Evolutionary conservation across 176 grass and related monocot genomes (phyloP), one percentile per base, ranked within the genome.

Genomic region (Carex scoparia): DNA sequence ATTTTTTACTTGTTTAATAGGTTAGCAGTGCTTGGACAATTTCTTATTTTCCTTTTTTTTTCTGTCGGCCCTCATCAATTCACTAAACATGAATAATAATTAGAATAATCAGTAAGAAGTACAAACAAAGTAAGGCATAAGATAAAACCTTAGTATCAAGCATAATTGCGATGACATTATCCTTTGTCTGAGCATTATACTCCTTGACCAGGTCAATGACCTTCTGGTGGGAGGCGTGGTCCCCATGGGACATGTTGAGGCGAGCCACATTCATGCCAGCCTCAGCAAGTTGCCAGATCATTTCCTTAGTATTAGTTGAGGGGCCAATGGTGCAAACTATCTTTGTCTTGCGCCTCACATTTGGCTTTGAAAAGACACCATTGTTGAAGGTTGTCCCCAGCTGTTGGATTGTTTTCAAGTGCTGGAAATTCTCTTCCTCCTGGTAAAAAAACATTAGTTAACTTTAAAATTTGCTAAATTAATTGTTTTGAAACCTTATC

Each of bases 271-370:
- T 99, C 91, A 94, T 99, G 70, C 93, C 93, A 54, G 93, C 68
- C 88, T 95, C 96, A 27, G 91, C 96, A 0, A 99, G 91, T 79
- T 91, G 90, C 90, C 96, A 91, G 88, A 95, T 95, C 96, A 99
- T 99, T 81, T 92, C 91, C 79, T 67, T 94, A 28, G 96, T 95
- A 88, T 99, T 92, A 74, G 96, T 99, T 13, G 96, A 94, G 15
- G 96, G 96, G 57, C 93, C 96, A 12, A 99, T 99, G n/a, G 93
- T 99, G 87, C 96, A 99, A 56, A 94, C 91, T 2, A 99, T 99
- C 90, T 99, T 95, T 7, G 96, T 99, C 89, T 99, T 94, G 84
- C 96, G 93, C 59, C 88, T 89, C 77, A 94, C 93, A 81, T 92
- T 95, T 37, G 93, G 96, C 67, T 94, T 99, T 76, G 93, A 89